phyloP scores from a whole-genome alignment of 495 filamentous ascomycete species.

The Barbatosphaeria neglecta region DNA sequence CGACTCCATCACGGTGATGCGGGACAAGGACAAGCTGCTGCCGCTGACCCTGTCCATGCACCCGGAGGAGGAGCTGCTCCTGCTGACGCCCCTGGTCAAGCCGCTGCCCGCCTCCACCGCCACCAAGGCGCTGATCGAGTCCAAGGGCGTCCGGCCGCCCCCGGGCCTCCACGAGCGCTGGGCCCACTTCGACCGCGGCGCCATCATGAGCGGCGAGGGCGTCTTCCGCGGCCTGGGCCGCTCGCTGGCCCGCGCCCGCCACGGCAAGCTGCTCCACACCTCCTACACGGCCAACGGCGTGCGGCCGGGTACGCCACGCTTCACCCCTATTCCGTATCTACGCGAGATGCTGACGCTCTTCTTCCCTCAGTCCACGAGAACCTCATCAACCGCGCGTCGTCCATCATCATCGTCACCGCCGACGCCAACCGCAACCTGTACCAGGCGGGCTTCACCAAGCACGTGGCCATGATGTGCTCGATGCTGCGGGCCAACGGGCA shows the following conservation, averaged over 20 bases:
- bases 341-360: slow-evolving; percentile 3
- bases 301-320: slow-evolving; percentile 42
- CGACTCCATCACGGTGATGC: slow-evolving; percentile 72
- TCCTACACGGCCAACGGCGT: slow-evolving; percentile 87
- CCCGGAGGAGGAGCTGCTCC: slow-evolving; percentile 69
- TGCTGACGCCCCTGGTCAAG: slow-evolving; percentile 76
- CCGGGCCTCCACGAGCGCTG: slow-evolving; percentile 44
- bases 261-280: slow-evolving; percentile 74
- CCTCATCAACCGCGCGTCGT: slow-evolving; percentile 72
- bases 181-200: slow-evolving; percentile 46
- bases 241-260: slow-evolving; percentile 67
- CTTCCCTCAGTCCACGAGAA: slow-evolving; percentile 69
- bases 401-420: slow-evolving; percentile 77
- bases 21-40: slow-evolving; percentile 67
- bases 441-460: slow-evolving; percentile 83
- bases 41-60: slow-evolving; percentile 68
- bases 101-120: slow-evolving; percentile 73
- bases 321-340: neutral
- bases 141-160: slow-evolving; percentile 27
- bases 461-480: slow-evolving; percentile 83
- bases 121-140: slow-evolving; percentile 40
- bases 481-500: slow-evolving; percentile 42
- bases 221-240: slow-evolving; percentile 77
- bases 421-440: slow-evolving; percentile 86
- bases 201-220: slow-evolving; percentile 75